A percentile compares a stretch with the other conserved stretches of the same genome.
Conservation (phyloP, 2,329 filamentous ascomycete species). For the Madurella fahalii region DNA sequence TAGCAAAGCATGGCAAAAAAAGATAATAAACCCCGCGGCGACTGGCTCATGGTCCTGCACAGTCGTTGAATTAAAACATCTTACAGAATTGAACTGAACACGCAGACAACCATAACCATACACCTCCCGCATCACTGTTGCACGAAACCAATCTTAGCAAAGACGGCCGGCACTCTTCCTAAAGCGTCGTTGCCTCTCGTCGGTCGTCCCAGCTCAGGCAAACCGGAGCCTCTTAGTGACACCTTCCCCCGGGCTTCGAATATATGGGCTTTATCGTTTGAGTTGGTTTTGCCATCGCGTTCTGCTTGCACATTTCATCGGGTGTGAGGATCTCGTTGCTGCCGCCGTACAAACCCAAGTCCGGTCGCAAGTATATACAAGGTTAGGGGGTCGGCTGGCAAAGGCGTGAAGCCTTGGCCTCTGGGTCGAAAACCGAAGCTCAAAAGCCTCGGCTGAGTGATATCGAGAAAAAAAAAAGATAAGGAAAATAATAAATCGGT, state of each 20-base stretch:
- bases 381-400: too few relatives aligned
- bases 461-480: conserved; percentile 3
- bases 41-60: not conserved
- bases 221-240: too few relatives aligned
- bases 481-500: conserved; percentile 1
- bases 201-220: too few relatives aligned
- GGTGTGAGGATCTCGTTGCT: too few relatives aligned
- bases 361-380: conserved; percentile 17
- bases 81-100: not conserved
- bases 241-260: too few relatives aligned
- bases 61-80: not conserved
- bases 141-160: not conserved
- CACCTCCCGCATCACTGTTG: not conserved
- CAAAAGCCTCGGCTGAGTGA: conserved; percentile 2
- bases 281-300: too few relatives aligned
- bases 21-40: not conserved
- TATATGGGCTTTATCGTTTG: too few relatives aligned
- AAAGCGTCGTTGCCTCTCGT: too few relatives aligned
- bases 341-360: not conserved
- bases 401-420: too few relatives aligned
- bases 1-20: not conserved
- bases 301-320: too few relatives aligned
- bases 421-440: not conserved
- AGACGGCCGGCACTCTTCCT: too few relatives aligned
- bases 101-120: not conserved